phyloP scores from a whole-genome alignment of 306 rosid genomes.

The Vigna mungo region DNA sequence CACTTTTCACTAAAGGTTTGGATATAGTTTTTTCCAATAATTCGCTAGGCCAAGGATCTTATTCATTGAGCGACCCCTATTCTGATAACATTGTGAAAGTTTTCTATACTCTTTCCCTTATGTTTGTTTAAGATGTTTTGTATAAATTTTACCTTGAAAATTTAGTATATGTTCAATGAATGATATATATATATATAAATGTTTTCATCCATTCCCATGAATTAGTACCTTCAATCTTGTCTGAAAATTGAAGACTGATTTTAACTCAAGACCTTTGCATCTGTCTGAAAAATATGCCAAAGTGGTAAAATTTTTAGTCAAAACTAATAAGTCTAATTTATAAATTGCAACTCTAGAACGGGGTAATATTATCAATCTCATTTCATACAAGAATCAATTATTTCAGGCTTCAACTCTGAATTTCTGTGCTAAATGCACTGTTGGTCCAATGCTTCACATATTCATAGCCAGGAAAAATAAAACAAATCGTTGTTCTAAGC shows the following conservation, averaged over 20 bases:
- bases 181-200: no score
- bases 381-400: constrained; percentile 42
- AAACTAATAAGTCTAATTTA: constrained; percentile 12
- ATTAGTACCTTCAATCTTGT: not conserved
- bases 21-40: no score
- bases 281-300: constrained; percentile 13
- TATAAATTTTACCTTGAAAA: no score
- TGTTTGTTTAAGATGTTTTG: no score
- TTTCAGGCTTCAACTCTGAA: constrained; percentile 43
- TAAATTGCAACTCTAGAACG: not conserved
- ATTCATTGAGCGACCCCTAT: no score
- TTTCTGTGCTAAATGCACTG: constrained; percentile 28
- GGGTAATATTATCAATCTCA: constrained; percentile 34
- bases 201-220: not conserved
- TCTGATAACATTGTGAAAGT: no score
- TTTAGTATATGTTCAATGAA: no score
- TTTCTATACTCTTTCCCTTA: no score
- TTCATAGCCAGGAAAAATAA: constrained; percentile 10
- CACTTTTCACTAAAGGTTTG: no score
- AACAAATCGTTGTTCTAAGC: not conserved
- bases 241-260: constrained; percentile 7
- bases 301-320: not conserved
- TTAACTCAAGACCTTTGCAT: not conserved
- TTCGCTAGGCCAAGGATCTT: no score
- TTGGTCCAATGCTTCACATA: constrained; percentile 27